Evolutionary conservation across 176 grass and related monocot species (phyloP), one percentile per base, ranked within the genome.

Genomic region (Coix lacrymajobi): DNA sequence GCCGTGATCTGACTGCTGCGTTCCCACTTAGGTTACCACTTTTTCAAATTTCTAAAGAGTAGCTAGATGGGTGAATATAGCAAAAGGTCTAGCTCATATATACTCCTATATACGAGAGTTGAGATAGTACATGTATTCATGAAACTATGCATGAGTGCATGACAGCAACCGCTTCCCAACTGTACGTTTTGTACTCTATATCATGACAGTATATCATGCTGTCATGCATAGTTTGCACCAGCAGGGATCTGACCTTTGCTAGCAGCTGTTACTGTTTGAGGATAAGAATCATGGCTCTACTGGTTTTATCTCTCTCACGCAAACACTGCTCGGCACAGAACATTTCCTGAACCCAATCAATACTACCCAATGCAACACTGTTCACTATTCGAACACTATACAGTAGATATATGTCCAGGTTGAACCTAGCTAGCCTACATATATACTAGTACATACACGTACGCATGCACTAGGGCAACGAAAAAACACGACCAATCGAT

Each of bases 301-400:
- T 30, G 37, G 37, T 38, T 38, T 69, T 76, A 26, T 56, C 69
- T n/a, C 51, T 58, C 78, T 40, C 25, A 11, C 63, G 20, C 30
- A n/a, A n/a, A n/a, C n/a, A 51, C 16, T 44, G n/a, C 12, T 70
- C 65, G 34, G 40, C 29, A 62, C 73, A 78, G 13, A 17, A 82
- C 33, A 71, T 62, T 71, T 71, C 41, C 38, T 66, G 69, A 86
- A 25, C 41, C 3, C 26, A 64, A 73, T 66, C 61, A 79, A 54
- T 80, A 73, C 31, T 51, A 45, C 24, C 7, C 5, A 69, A 4
- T 4, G 0, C 26, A 9, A 11, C 33, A 11, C 16, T 52, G 56
- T 71, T 56, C 34, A 32, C 41, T 48, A 28, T 34, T 29, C 22
- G 25, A 67, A 52, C 69, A 52, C 69, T 80, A 41, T 72, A 65